Evolutionary conservation across 257 asterid genomes (phyloP).

Genomic region (Coffea eugenioides): DNA sequence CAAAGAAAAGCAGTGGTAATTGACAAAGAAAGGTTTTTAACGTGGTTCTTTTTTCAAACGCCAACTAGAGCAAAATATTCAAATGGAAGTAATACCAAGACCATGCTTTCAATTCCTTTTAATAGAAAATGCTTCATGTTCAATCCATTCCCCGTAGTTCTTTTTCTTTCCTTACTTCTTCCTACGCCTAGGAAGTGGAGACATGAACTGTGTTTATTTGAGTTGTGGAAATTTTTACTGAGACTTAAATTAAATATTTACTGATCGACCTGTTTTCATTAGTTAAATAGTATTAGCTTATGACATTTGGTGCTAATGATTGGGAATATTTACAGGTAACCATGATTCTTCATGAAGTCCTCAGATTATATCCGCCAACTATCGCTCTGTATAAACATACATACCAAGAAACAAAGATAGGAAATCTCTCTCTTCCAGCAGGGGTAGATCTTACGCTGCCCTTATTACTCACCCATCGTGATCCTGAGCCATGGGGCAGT

Average conservation of each 20-base stretch:
- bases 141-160: neutral
- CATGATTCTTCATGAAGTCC: slow-evolving; percentile 51
- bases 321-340: slow-evolving; percentile 31
- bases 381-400: slow-evolving; percentile 36
- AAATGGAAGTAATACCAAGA: neutral
- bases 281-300: neutral
- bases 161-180: neutral
- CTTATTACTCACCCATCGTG: slow-evolving; percentile 39
- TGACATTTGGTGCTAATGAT: neutral
- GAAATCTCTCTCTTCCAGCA: slow-evolving; percentile 35
- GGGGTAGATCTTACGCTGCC: slow-evolving; percentile 47
- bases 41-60: neutral
- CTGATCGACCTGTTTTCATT: neutral
- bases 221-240: neutral
- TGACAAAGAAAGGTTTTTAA: neutral
- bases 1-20: too few relatives aligned
- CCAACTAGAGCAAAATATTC: neutral
- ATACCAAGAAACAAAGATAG: slow-evolving; percentile 37
- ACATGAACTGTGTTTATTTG: neutral
- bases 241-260: neutral
- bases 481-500: slow-evolving; percentile 53
- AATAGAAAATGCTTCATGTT: too few relatives aligned
- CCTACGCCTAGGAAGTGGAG: neutral
- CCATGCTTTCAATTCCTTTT: neutral
- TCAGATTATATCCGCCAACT: slow-evolving; percentile 55